Base-by-base conservation (phyloP, 495 filamentous ascomycete species). In the Annulohypoxylon maeteangense region DNA sequence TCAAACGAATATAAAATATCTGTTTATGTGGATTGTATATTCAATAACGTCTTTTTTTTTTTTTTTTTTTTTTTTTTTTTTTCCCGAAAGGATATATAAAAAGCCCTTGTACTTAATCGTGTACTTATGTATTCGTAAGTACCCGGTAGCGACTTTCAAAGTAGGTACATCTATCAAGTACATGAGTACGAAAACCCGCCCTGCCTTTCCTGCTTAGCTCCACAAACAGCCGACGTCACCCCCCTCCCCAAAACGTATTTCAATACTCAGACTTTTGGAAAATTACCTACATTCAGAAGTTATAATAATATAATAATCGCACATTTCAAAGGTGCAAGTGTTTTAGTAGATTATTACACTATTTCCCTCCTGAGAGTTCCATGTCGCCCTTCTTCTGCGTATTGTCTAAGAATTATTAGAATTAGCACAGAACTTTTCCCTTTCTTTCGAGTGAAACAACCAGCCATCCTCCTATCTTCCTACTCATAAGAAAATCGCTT, bases 171-270 rank as follows among this genome's bases (percentile, higher is more conserved):
- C 3, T 50, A 65, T 57, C 20, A 69, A 44, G 59, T 53, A 51
- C n/a, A 38, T 27, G 42, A 66, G n/a, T n/a, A n/a, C n/a, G n/a
- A 18, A 58, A 29, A 22, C 11, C 50, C 50, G 32, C 1, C 50
- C 6, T 56, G 10, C 62, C 53, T 44, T 57, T 51, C 44, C 27
- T 47, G 27, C 20, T 27, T 7, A 65, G 62, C 62, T 63, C 59
- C 66, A 68, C 58, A 59, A 42, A 53, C 55, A 42, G 67, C 67
- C 67, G 67, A 70, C 67, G 67, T 70, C 67, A 70, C 67, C 67
- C 61, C 67, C 67, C 56, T 65, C 61, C 61, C 47, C 20, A 44
- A 51, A 42, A 59, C 36, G 40, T 47, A 51, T 63, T 64, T 45
- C 23, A 36, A 58, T 48, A 42, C 57, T 67, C 65, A 50, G 32